Percentiles rank a stretch among this genome's conserved stretches.
Conservation (phyloP, 495 filamentous ascomycete species). For the Aspergillus cavernicola region DNA sequence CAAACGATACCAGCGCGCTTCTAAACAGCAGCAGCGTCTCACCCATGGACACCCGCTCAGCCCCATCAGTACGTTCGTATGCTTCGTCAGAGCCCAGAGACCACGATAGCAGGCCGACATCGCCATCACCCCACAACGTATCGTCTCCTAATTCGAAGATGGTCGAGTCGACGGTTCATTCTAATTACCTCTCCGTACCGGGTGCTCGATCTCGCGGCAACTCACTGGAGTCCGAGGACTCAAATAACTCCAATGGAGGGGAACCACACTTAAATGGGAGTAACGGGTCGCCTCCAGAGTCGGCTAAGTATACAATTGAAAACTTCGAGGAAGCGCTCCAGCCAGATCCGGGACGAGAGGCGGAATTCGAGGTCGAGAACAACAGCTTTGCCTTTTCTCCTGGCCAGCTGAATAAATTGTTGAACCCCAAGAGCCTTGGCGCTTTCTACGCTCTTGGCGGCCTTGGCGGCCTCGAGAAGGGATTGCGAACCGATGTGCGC, state of each 20-base stretch:
- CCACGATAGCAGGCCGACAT: constrained; percentile 76
- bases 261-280: constrained; percentile 40
- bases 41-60: constrained; percentile 55
- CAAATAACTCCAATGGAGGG: constrained; percentile 47
- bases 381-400: constrained; percentile 82
- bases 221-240: constrained; percentile 60
- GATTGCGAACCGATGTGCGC: constrained; percentile 63
- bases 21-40: constrained; percentile 45
- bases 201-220: constrained; percentile 58
- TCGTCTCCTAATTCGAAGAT: constrained; percentile 62
- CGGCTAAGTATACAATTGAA: constrained; percentile 37
- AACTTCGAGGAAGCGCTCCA: constrained; percentile 59
- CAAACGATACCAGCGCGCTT: constrained; percentile 35
- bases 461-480: constrained; percentile 68
- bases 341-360: constrained; percentile 67
- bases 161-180: constrained; percentile 39
- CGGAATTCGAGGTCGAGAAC: constrained; percentile 67
- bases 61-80: constrained; percentile 50
- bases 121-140: constrained; percentile 85
- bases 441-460: constrained; percentile 81
- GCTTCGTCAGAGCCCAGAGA: constrained; percentile 72
- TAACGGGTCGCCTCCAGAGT: constrained; percentile 31
- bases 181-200: constrained; percentile 62
- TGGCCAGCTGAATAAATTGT: constrained; percentile 72
- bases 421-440: constrained; percentile 75